Percentiles rank a stretch among this genome's conserved stretches.
These are phyloP conservation scores for Penicillium lividum DNA, from an alignment of 495 filamentous ascomycete species.

Conservation along the genomic window DNA sequence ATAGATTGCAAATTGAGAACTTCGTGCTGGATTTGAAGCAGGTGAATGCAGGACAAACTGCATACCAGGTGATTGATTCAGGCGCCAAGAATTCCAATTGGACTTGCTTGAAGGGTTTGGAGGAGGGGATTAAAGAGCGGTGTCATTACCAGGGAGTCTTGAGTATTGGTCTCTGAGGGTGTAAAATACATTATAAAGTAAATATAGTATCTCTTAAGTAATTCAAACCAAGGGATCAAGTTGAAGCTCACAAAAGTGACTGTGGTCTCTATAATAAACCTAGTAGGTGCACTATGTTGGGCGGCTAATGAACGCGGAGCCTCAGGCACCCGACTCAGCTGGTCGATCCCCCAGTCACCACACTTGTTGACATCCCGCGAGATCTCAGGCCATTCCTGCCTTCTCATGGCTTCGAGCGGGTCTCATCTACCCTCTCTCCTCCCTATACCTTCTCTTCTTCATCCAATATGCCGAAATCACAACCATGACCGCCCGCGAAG, in stretches of 20 bases:
- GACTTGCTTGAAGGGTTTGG: conserved; percentile 9
- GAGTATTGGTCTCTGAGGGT: neutral
- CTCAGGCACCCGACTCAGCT: conserved; percentile 5
- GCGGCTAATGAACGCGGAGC: neutral
- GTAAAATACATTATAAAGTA: neutral
- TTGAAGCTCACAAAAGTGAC: too few relatives aligned
- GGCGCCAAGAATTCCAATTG: conserved; percentile 8
- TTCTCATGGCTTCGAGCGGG: neutral
- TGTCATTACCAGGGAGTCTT: conserved; percentile 3
- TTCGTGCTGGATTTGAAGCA: conserved; percentile 13
- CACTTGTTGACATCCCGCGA: conserved; percentile 4
- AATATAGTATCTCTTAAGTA: too few relatives aligned
- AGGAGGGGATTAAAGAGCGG: conserved; percentile 1
- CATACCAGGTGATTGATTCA: conserved; percentile 6
- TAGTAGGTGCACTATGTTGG: neutral
- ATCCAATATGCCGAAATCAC: conserved; percentile 35
- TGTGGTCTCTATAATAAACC: conserved; percentile 1
- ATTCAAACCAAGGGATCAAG: too few relatives aligned
- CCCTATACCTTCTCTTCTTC: neutral
- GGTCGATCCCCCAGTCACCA: conserved; percentile 5
- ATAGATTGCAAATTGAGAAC: conserved; percentile 18
- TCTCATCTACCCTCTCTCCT: neutral
- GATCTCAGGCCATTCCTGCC: conserved; percentile 1
- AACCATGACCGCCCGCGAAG: conserved; percentile 55
- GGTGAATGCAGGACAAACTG: conserved; percentile 1